phyloP scores from a whole-genome alignment of 2,329 filamentous ascomycete species.

The Cryphonectria nitschkei region DNA sequence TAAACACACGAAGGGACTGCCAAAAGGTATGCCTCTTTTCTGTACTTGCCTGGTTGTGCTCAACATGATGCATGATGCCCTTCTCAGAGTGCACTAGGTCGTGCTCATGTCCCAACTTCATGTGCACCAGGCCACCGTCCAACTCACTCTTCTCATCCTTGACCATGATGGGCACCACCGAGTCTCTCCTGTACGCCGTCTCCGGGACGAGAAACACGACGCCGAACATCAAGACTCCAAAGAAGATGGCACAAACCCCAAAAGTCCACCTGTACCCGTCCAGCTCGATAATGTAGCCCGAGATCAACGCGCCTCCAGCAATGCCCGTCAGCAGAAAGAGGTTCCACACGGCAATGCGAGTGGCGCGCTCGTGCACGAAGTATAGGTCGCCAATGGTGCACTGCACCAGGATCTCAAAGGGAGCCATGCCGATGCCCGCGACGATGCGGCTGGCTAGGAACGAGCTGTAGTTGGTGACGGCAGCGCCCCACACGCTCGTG shows the following conservation, averaged over 20 bases:
- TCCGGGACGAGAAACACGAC: conserved; percentile 55
- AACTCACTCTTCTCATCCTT: conserved; percentile 3
- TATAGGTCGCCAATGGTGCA: conserved; percentile 53
- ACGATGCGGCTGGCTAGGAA: conserved; percentile 52
- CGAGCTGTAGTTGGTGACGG: conserved; percentile 46
- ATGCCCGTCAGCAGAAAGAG: conserved; percentile 46
- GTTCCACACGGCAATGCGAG: conserved; percentile 47
- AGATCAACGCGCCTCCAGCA: conserved; percentile 45
- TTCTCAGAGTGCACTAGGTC: conserved; percentile 24
- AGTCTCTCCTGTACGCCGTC: conserved; percentile 49
- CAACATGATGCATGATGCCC: conserved; percentile 27
- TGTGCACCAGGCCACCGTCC: conserved; percentile 14
- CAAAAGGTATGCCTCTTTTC: conserved; percentile 41
- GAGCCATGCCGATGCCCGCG: conserved; percentile 53
- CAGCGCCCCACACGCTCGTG: conserved; percentile 51
- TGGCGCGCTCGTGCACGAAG: conserved; percentile 51
- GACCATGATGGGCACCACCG: conserved; percentile 29
- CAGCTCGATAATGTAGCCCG: conserved; percentile 45
- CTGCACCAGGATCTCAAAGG: conserved; percentile 56
- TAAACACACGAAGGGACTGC: conserved; percentile 41
- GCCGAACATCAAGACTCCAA: conserved; percentile 46
- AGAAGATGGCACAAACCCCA: conserved; percentile 51
- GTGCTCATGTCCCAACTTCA: conserved; percentile 32
- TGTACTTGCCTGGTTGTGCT: conserved; percentile 23
- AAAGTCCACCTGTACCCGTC: conserved; percentile 51